phyloP scores from a whole-genome alignment of 2,329 filamentous ascomycete species.

The Paraphaeosphaeria minitans region DNA sequence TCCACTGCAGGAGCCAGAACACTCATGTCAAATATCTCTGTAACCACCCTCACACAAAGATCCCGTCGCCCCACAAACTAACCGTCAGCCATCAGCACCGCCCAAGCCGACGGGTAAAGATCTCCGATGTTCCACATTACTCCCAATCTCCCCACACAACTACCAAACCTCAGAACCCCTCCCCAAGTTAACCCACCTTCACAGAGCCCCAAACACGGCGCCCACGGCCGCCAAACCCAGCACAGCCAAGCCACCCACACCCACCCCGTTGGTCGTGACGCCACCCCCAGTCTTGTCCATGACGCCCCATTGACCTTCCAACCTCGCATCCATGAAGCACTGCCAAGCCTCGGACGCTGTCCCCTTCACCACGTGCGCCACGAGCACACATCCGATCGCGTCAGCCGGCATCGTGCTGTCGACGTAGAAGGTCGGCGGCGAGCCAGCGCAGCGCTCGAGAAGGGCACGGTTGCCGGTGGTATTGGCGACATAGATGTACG shows the following conservation, averaged over 20 bases:
- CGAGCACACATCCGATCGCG: neutral
- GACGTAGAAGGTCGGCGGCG: neutral
- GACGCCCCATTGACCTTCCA: neutral
- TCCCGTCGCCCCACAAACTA: too few species aligned
- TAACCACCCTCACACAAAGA: too few species aligned
- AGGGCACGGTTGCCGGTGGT: neutral
- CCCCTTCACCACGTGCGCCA: slow-evolving; percentile 1
- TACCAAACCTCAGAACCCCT: too few species aligned
- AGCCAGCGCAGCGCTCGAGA: slow-evolving; percentile 3
- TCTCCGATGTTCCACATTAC: too few species aligned
- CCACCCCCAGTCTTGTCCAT: neutral
- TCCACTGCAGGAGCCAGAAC: too few species aligned
- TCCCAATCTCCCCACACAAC: too few species aligned
- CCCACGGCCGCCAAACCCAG: neutral
- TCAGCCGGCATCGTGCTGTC: slow-evolving; percentile 4
- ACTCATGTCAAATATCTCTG: too few species aligned
- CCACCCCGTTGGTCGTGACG: neutral
- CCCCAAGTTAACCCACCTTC: neutral
- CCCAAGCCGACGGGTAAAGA: too few species aligned
- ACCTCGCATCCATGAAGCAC: slow-evolving; percentile 1
- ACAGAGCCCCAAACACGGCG: neutral
- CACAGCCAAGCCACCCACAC: neutral
- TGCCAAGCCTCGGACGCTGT: slow-evolving; percentile 1
- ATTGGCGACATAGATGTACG: slow-evolving; percentile 8
- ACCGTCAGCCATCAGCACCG: too few species aligned